phyloP scores from a whole-genome alignment of 2,329 filamentous ascomycete species.

The Xylariomycetidae sp. region DNA sequence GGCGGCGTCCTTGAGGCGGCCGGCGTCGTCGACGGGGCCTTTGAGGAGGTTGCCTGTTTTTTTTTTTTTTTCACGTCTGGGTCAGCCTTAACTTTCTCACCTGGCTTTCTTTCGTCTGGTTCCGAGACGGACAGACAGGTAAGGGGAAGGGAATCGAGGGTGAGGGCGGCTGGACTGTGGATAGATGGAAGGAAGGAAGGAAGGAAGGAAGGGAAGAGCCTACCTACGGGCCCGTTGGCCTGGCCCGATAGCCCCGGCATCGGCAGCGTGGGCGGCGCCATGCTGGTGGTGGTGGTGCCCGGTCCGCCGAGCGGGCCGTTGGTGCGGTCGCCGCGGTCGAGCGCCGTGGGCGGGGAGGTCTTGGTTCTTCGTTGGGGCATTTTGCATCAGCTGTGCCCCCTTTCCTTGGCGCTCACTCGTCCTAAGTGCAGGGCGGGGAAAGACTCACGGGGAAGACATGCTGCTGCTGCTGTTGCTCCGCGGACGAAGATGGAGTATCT shows the following conservation, averaged over 20 bases:
- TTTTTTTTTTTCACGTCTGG: slow-evolving; percentile 2
- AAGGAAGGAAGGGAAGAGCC: slow-evolving; percentile 1
- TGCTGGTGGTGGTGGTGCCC: slow-evolving; percentile 2
- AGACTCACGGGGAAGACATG: slow-evolving; percentile 25
- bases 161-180: not conserved
- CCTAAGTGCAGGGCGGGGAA: too few species aligned
- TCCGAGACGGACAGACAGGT: too few species aligned
- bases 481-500: too few species aligned
- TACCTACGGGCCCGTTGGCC: slow-evolving; percentile 23
- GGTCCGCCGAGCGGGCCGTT: slow-evolving; percentile 7
- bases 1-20: slow-evolving; percentile 51
- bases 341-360: slow-evolving; percentile 13
- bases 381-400: too few species aligned
- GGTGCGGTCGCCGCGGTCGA: slow-evolving; percentile 9
- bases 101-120: too few species aligned
- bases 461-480: too few species aligned
- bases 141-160: not conserved
- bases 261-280: slow-evolving; percentile 13
- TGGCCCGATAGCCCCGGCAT: slow-evolving; percentile 24
- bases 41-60: slow-evolving; percentile 48
- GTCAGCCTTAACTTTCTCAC: slow-evolving; percentile 13
- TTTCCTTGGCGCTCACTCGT: too few species aligned
- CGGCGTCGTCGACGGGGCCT: slow-evolving; percentile 50
- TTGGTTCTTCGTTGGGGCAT: too few species aligned
- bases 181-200: not conserved